Evolutionary conservation across 2,329 filamentous ascomycete genomes (phyloP), one percentile per base, ranked within the genome.

Genomic region (Paraphaeosphaeria minitans): DNA sequence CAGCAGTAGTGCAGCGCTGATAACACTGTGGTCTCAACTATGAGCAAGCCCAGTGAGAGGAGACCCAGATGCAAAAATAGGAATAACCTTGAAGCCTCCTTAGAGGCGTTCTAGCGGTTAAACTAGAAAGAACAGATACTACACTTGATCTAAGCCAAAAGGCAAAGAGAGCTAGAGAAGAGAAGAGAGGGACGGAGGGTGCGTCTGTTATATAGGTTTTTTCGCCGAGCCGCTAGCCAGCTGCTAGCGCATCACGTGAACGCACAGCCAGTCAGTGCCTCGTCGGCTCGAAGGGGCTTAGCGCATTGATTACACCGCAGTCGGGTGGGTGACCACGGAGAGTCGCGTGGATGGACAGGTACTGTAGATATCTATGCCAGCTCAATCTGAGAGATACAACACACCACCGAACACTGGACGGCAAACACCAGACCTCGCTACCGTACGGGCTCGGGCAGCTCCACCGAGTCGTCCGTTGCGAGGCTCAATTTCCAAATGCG

Each of bases 121-220:
- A 50, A 50, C 47, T 50, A 12, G 39, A 50, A 50, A 50, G 47
- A 50, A 50, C 47, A 50, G 47, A 48, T 48, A 48, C 46, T 48
- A 48, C 46, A 48, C 46, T 48, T 48, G 46, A 48, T 48, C 46
- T 48, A 48, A 48, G 46, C 46, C 31, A 39, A 50, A 39, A 50
- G 47, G 47, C 47, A 50, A 50, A 37, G 47, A 46, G 45, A 48
- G 45, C 45, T 48, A n/a, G 33, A 19, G 27, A 48, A 48, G 9
- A 33, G 27, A 33, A 33, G 16, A n/a, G 27, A 33, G 45, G 45
- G 27, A 48, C 27, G 27, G 45, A 33, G 45, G n/a, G 3, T 4
- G 4, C 5, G 27, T 24, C 16, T 4, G 3, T 48, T 48, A 48
- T 48, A 48, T 48, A 33, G 24, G 3, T 33, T 33, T 19, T 33